phyloP scores from a whole-genome alignment of 2,329 filamentous ascomycete species.

The Fusarium piperis region DNA sequence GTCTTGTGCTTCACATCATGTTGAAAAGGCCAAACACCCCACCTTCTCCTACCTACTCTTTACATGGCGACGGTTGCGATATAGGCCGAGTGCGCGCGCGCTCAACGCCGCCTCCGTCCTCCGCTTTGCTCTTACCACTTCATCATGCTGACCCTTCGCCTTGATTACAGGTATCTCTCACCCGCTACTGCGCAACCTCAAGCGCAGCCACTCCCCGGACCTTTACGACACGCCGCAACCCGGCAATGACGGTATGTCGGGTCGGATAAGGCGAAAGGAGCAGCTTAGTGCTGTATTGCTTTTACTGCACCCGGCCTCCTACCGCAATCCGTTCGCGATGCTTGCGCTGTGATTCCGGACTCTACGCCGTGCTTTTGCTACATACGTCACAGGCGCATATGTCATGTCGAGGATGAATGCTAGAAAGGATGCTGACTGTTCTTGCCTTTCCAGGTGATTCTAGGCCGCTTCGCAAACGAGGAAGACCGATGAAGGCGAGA shows the following conservation, averaged over 20 bases:
- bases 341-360: constrained; percentile 38
- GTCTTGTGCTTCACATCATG: constrained; percentile 18
- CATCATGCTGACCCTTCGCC: constrained; percentile 40
- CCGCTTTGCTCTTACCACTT: background rate
- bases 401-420: background rate
- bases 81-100: constrained; percentile 11
- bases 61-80: background rate
- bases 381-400: constrained; percentile 16
- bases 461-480: constrained; percentile 63
- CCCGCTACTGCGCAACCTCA: constrained; percentile 73
- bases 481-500: constrained; percentile 70
- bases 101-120: constrained; percentile 2
- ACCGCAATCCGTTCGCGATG: constrained; percentile 18
- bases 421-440: constrained; percentile 39
- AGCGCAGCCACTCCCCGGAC: constrained; percentile 82
- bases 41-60: constrained; percentile 8
- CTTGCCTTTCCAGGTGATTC: constrained; percentile 54
- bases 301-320: constrained; percentile 39
- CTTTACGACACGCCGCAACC: constrained; percentile 61
- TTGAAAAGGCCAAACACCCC: constrained; percentile 28
- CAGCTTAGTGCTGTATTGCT: constrained; percentile 49
- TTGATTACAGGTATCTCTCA: constrained; percentile 57
- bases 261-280: constrained; percentile 40
- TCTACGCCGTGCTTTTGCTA: constrained; percentile 43
- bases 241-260: constrained; percentile 79